phyloP scores from a whole-genome alignment of 1,139 yeast species.

The Nakaseomyces glabratus region DNA sequence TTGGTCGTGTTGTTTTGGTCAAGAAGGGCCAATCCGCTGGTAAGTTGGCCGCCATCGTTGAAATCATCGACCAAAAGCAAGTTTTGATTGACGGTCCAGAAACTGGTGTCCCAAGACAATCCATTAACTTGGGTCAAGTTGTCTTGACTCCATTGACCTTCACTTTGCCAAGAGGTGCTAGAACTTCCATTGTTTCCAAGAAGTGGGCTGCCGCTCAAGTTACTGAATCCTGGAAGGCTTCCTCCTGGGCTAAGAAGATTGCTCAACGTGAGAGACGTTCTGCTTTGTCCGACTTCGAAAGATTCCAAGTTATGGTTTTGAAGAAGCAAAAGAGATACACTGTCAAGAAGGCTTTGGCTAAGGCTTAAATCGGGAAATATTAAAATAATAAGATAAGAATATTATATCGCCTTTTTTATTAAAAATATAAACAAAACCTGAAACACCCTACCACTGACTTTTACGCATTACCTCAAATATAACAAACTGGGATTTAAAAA shows the following conservation, averaged over 20 bases:
- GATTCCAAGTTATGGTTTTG: conserved; percentile 97
- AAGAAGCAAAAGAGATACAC: conserved; percentile 96
- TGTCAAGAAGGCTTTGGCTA: conserved; percentile 85
- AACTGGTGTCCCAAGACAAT: conserved; percentile 81
- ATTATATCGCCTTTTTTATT: not conserved
- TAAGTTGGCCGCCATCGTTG: conserved; percentile 91
- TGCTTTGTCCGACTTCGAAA: conserved; percentile 90
- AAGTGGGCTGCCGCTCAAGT: conserved; percentile 90
- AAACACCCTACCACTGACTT: no score
- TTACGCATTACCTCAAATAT: no score
- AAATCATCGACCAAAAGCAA: conserved; percentile 98
- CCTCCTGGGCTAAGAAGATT: conserved; percentile 97
- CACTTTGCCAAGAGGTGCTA: conserved; percentile 90
- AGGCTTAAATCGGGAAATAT: conserved; percentile 73
- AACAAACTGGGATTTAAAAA: no score
- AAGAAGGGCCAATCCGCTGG: conserved; percentile 60
- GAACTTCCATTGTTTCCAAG: conserved; percentile 77
- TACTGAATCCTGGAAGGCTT: conserved; percentile 82
- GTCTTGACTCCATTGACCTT: conserved; percentile 89
- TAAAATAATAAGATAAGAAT: no score
- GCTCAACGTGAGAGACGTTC: conserved; percentile 92
- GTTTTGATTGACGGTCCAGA: conserved; percentile 95
- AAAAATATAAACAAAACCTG: no score
- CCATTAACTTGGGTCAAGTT: conserved; percentile 76
- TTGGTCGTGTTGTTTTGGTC: conserved; percentile 97